Conservation (phyloP, 768 basidiomycete species). For the Piloderma croceum region DNA sequence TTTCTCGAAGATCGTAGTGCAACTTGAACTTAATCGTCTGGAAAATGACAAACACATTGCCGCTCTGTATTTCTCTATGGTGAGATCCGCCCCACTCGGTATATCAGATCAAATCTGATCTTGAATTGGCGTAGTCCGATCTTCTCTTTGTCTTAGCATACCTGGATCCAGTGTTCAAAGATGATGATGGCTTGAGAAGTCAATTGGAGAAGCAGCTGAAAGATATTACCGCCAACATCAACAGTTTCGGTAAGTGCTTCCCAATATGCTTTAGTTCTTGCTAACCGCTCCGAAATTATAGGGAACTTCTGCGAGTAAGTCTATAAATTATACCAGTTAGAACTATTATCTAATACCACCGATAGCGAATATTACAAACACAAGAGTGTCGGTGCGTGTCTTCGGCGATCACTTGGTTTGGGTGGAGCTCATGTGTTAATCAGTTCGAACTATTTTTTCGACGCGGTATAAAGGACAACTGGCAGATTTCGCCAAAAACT, state of each 20-base stretch:
- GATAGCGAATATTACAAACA: slow-evolving; percentile 17
- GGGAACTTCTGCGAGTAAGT: slow-evolving; percentile 22
- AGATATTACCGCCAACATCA: too few species aligned
- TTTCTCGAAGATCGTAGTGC: slow-evolving; percentile 11
- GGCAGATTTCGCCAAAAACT: slow-evolving; percentile 5
- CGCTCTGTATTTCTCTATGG: slow-evolving; percentile 19
- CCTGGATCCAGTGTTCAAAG: slow-evolving; percentile 13
- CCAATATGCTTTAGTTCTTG: background rate
- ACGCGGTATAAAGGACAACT: slow-evolving; percentile 8
- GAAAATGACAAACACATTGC: slow-evolving; percentile 22
- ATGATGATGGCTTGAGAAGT: slow-evolving; percentile 8
- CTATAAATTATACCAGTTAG: too few species aligned
- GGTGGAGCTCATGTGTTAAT: too few species aligned
- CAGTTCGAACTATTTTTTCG: slow-evolving; percentile 11
- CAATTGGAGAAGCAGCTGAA: too few species aligned
- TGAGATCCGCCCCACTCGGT: background rate
- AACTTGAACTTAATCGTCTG: slow-evolving; percentile 13
- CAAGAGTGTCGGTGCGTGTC: too few species aligned
- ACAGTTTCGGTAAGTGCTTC: too few species aligned
- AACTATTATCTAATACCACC: too few species aligned
- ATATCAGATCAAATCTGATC: too few species aligned
- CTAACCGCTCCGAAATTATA: slow-evolving; percentile 7
- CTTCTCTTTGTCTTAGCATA: slow-evolving; percentile 15
- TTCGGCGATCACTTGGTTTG: too few species aligned
- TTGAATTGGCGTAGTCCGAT: slow-evolving; percentile 3